Evolutionary conservation across 1,284 basidiomycete genomes (phyloP).

Genomic region (Coniophora puteana): DNA sequence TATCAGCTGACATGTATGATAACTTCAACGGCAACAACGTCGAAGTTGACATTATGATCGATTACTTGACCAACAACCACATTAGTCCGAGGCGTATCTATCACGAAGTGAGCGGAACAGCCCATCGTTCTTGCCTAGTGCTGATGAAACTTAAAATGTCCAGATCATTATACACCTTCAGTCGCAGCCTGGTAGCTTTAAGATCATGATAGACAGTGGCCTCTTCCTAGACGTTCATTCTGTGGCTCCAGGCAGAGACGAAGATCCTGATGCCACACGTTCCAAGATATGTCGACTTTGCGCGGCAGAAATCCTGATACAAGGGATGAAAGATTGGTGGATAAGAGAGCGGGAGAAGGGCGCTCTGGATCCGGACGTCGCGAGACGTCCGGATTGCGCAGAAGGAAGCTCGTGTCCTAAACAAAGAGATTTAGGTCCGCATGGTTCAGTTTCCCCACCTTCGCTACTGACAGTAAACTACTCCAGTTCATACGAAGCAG

Average conservation of each 20-base stretch:
- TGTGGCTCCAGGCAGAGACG: conserved; percentile 49
- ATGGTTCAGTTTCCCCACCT: not conserved
- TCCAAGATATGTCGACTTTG: conserved; percentile 63
- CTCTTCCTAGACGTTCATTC: conserved; percentile 64
- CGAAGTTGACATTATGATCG: conserved; percentile 77
- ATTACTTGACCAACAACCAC: conserved; percentile 59
- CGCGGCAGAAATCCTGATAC: conserved; percentile 67
- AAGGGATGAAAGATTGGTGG: conserved; percentile 78
- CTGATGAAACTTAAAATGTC: conserved; percentile 7
- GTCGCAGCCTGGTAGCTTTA: conserved; percentile 57
- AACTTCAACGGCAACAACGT: conserved; percentile 70
- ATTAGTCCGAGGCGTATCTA: conserved; percentile 68
- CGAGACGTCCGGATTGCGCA: conserved; percentile 59
- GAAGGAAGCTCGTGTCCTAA: conserved; percentile 50
- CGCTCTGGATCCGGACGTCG: conserved; percentile 47
- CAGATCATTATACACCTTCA: conserved; percentile 62
- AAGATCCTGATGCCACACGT: conserved; percentile 51
- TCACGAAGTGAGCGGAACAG: conserved; percentile 49
- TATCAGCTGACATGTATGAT: conserved; percentile 70
- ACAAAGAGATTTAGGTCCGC: conserved; percentile 64
- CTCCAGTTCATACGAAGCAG: conserved; percentile 62
- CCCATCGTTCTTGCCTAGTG: conserved; percentile 3
- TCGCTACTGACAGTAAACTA: conserved; percentile 2
- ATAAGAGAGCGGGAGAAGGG: conserved; percentile 68
- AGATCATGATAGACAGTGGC: conserved; percentile 60